Conservation (phyloP, 441 rosid species). For the Manihot esculenta region DNA sequence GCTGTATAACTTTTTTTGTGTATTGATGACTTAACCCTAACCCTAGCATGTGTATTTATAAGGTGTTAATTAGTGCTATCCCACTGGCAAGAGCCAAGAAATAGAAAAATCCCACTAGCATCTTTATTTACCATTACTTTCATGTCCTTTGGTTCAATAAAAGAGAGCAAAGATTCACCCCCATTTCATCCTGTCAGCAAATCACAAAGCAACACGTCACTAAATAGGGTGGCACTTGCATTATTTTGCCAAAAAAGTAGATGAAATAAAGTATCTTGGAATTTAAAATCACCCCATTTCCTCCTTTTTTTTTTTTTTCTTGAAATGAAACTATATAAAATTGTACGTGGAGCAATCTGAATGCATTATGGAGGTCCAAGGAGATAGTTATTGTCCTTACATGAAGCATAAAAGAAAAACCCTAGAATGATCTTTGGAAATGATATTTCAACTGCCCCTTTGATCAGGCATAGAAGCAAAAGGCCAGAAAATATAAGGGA, state of each 20-base stretch:
- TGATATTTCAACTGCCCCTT: conserved; percentile 33
- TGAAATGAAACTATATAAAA: background rate
- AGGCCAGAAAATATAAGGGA: background rate
- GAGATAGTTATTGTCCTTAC: conserved; percentile 14
- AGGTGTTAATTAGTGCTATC: conserved; percentile 13
- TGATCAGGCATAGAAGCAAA: background rate
- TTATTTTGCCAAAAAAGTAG: conserved; percentile 12
- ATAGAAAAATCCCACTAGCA: conserved; percentile 22
- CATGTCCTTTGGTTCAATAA: conserved; percentile 10
- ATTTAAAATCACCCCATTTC: background rate
- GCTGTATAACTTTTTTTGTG: conserved; percentile 16
- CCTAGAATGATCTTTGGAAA: conserved; percentile 25
- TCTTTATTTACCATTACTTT: conserved; percentile 23
- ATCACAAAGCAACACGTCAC: conserved; percentile 25
- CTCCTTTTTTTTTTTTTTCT: background rate
- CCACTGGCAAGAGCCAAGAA: conserved; percentile 2
- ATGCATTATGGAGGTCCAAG: conserved; percentile 5
- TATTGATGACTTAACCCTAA: conserved; percentile 58
- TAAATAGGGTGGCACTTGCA: conserved; percentile 6
- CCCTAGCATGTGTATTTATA: conserved; percentile 49
- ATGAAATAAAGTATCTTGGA: background rate
- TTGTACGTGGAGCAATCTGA: conserved; percentile 9
- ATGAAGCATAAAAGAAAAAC: background rate
- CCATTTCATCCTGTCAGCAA: conserved; percentile 30
- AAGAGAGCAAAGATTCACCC: conserved; percentile 26